Evolutionary conservation across 2,329 filamentous ascomycete species (phyloP).

Genomic region (Sordariomycetes sp.): DNA sequence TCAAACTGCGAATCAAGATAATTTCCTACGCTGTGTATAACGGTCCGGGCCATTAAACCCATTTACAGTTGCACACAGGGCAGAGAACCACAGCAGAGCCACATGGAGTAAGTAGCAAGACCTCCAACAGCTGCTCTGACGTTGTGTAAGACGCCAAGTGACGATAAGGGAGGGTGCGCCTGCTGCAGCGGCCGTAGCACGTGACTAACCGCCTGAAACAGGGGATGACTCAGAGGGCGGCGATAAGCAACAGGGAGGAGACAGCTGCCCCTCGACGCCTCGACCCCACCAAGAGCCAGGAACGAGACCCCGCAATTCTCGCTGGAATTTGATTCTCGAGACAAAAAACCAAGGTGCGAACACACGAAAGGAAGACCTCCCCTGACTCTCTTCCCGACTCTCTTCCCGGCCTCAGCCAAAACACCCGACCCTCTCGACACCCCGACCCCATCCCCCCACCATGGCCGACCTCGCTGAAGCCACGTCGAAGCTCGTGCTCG

Average conservation of each 20-base stretch:
- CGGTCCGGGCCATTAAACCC: no score
- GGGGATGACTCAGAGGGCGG: neutral
- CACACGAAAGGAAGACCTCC: neutral
- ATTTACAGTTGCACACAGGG: no score
- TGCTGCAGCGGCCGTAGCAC: neutral
- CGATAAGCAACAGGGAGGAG: neutral
- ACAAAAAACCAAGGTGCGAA: neutral
- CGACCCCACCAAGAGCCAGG: neutral
- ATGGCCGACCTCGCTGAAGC: constrained; percentile 9
- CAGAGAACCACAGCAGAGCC: no score
- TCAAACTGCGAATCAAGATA: no score
- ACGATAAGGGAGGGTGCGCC: no score
- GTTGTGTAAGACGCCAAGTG: no score
- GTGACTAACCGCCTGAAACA: neutral
- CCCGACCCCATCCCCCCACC: neutral
- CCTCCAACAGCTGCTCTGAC: no score
- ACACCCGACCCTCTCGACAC: neutral
- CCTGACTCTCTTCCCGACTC: no score
- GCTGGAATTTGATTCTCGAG: neutral
- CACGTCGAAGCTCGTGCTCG: constrained; percentile 47
- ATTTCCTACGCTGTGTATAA: no score
- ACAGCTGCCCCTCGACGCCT: neutral
- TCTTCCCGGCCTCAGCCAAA: neutral
- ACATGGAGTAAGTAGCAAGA: no score
- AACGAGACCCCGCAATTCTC: neutral